phyloP scores from a whole-genome alignment of 1,139 yeast species.

The Debaryomyces udenii region DNA sequence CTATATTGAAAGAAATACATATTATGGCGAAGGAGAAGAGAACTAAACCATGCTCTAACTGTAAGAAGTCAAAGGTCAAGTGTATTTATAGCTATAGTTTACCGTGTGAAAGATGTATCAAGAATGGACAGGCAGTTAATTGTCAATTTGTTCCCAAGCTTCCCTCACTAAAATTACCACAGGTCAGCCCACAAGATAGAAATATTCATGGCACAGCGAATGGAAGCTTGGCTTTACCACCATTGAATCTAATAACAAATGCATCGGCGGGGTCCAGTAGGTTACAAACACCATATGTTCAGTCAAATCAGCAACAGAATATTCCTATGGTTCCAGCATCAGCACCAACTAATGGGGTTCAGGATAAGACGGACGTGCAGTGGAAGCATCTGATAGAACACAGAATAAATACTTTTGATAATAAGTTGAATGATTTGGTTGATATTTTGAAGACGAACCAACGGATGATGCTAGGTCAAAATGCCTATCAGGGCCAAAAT shows the following conservation, averaged over 20 bases:
- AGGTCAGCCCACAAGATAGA: slow-evolving; percentile 18
- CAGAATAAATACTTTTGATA: slow-evolving; percentile 49
- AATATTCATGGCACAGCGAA: slow-evolving; percentile 1
- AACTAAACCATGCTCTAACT: slow-evolving; percentile 65
- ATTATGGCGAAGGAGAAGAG: slow-evolving; percentile 46
- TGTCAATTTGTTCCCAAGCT: slow-evolving; percentile 63
- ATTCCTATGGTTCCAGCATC: neutral
- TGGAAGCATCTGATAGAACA: slow-evolving; percentile 52
- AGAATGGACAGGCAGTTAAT: slow-evolving; percentile 45
- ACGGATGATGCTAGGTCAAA: slow-evolving; percentile 16
- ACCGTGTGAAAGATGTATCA: slow-evolving; percentile 63
- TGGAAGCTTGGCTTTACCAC: slow-evolving; percentile 20
- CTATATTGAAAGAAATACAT: neutral
- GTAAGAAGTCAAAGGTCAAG: slow-evolving; percentile 66
- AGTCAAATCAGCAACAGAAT: slow-evolving; percentile 1
- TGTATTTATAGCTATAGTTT: slow-evolving; percentile 51
- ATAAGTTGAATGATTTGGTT: slow-evolving; percentile 47
- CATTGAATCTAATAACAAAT: slow-evolving; percentile 16
- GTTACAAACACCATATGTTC: slow-evolving; percentile 4
- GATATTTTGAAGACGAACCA: slow-evolving; percentile 41
- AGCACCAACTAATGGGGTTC: slow-evolving; percentile 1
- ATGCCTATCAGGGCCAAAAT: slow-evolving; percentile 1
- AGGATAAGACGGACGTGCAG: slow-evolving; percentile 17
- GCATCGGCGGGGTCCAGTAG: slow-evolving; percentile 1
- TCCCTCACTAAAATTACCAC: slow-evolving; percentile 48